Evolutionary conservation across 257 asterid genomes (phyloP).

Genomic region (Salvia hispanica): DNA sequence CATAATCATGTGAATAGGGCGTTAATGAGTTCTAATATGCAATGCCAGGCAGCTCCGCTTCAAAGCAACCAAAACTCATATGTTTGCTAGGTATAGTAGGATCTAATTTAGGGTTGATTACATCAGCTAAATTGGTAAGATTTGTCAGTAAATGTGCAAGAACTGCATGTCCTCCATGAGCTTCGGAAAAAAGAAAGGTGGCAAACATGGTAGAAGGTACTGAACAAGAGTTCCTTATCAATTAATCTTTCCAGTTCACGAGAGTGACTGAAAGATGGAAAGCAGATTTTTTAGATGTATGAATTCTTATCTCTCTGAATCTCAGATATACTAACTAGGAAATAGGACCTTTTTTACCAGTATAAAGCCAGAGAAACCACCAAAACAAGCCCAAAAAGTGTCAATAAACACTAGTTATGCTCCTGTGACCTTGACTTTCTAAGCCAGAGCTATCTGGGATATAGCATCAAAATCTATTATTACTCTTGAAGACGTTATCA

Average conservation of each 20-base stretch:
- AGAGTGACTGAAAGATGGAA: constrained; percentile 1
- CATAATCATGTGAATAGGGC: too few species aligned
- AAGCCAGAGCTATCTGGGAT: not conserved
- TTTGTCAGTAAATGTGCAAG: not conserved
- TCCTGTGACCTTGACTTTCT: not conserved
- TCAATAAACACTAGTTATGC: not conserved
- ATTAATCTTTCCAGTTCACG: constrained; percentile 5
- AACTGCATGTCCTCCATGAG: constrained; percentile 3
- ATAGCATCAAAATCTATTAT: not conserved
- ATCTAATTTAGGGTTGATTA: not conserved
- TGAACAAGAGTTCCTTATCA: not conserved
- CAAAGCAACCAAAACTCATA: not conserved
- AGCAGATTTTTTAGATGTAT: constrained; percentile 3
- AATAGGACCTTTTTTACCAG: not conserved
- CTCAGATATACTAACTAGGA: constrained; percentile 2
- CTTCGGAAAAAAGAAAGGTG: not conserved
- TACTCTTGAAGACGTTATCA: not conserved
- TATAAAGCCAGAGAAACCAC: not conserved
- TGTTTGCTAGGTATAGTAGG: not conserved
- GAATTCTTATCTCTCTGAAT: constrained; percentile 4
- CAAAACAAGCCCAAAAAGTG: not conserved
- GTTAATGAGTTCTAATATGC: too few species aligned
- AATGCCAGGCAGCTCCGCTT: not conserved
- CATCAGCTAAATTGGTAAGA: not conserved
- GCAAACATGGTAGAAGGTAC: not conserved